Percentiles rank a stretch among this genome's conserved stretches.
phyloP scores from a whole-genome alignment of 1,284 basidiomycete genomes.

The Ceratobasidium sp. region DNA sequence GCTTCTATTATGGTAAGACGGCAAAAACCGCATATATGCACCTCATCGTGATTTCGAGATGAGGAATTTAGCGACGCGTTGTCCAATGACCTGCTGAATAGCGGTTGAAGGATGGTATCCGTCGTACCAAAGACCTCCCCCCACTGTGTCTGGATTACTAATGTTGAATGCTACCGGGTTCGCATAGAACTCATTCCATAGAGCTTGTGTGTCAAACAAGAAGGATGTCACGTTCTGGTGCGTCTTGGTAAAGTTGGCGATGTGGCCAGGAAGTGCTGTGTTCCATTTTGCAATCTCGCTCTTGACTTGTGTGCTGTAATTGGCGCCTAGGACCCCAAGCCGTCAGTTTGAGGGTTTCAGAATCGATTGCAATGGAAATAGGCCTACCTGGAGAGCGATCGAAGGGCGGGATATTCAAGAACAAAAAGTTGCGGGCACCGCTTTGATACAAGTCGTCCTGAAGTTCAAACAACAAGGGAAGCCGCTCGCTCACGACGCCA shows the following conservation, averaged over 20 bases:
- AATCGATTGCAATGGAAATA: conserved; percentile 35
- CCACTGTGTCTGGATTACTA: conserved; percentile 47
- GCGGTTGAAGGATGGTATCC: conserved; percentile 37
- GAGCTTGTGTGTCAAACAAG: conserved; percentile 58
- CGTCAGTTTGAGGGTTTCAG: background rate
- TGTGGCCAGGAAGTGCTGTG: conserved; percentile 47
- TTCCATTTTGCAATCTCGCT: conserved; percentile 55
- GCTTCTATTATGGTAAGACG: no score
- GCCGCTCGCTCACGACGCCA: conserved; percentile 37
- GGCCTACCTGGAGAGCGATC: conserved; percentile 57
- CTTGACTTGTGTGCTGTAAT: background rate
- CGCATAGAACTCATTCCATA: conserved; percentile 58
- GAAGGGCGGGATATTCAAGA: conserved; percentile 68
- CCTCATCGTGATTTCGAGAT: background rate
- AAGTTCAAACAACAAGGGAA: conserved; percentile 52
- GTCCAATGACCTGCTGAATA: conserved; percentile 40
- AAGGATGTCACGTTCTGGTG: conserved; percentile 58
- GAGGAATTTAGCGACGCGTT: conserved; percentile 38
- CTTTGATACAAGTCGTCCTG: conserved; percentile 58
- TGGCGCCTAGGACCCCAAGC: background rate
- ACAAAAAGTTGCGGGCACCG: conserved; percentile 67
- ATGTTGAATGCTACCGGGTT: conserved; percentile 52
- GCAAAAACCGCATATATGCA: background rate
- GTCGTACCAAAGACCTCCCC: conserved; percentile 58
- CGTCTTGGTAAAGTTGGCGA: conserved; percentile 50